Base-by-base conservation (phyloP, 2,329 filamentous ascomycete genomes). In the Paradendryphiella salina region DNA sequence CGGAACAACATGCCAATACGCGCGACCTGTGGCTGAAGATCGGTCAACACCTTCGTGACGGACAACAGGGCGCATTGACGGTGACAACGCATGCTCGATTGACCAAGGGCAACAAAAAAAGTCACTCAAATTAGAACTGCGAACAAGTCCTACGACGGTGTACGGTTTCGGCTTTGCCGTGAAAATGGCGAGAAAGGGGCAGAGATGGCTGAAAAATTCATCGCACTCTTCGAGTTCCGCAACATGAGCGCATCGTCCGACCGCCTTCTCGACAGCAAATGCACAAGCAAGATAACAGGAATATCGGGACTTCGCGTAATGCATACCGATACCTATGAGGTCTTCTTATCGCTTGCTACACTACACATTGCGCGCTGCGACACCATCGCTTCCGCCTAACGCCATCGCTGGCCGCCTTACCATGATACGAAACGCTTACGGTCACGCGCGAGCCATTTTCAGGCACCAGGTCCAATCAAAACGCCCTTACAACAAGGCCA, bases 381-480 rank as follows among this genome's bases (percentile, higher is more conserved):
- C 37, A 31, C 37, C 20, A 18, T 38, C 31, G 37, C 40, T 31
- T 45, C 29, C 37, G 42, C 47, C 46, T 49, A 36, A 36, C 49
- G 41, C 43, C 43, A 46, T 31, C 10, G 44, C 28, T 55, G 48
- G 48, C 42, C 47, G 57, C 56, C 55, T 57, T 44, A 46, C 35
- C 23, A 34, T 11, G 18, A 29, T n/a, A 21, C 44, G 47, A 55
- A 43, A 53, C 56, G 36, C 37, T 50, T 59, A n/a, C 17, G 46
- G 58, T 44, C 55, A 55, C 51, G 54, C 38, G 56, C 50, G 38
- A 29, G 20, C 43, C 23, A 20, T 43, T 34, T 51, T 29, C 36
- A 61, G 56, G 53, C 56, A 57, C 49, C 51, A 28, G 8, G 36
- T 20, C 58, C 58, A 61, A 61, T 59, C 37, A 34, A 11, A 29